Evolutionary conservation across 2,329 filamentous ascomycete genomes (phyloP).

Genomic region (Lecanicillium sp.): DNA sequence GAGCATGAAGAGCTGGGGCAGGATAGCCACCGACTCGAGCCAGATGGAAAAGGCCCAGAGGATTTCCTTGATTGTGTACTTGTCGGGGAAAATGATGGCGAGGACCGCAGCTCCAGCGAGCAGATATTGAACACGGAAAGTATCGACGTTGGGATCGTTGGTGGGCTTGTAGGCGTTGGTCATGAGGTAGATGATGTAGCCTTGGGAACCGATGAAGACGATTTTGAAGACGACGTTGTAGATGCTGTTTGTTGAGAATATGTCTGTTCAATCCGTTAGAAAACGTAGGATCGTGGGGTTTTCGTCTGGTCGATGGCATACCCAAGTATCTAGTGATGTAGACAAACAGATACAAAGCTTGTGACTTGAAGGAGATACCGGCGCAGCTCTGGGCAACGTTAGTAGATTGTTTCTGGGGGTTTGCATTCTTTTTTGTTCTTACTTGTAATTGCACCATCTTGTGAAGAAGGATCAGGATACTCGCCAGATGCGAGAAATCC

Average conservation of each 20-base stretch:
- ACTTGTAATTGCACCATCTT: slow-evolving; percentile 95
- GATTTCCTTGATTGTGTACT: slow-evolving; percentile 77
- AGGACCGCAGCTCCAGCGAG: slow-evolving; percentile 72
- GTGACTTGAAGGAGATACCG: slow-evolving; percentile 97
- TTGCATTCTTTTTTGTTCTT: slow-evolving; percentile 23
- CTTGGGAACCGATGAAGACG: slow-evolving; percentile 81
- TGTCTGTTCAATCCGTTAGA: slow-evolving; percentile 43
- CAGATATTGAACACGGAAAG: slow-evolving; percentile 93
- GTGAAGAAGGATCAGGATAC: slow-evolving; percentile 88
- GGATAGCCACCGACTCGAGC: slow-evolving; percentile 92
- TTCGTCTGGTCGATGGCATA: slow-evolving; percentile 27
- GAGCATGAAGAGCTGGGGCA: slow-evolving; percentile 96
- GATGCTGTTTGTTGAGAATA: slow-evolving; percentile 74
- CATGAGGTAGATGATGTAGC: slow-evolving; percentile 97
- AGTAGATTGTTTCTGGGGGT: slow-evolving; percentile 13
- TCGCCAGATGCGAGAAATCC: slow-evolving; percentile 91
- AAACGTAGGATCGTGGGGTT: neutral
- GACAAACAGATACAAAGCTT: slow-evolving; percentile 88
- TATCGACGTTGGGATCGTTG: slow-evolving; percentile 93
- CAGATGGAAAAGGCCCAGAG: slow-evolving; percentile 98
- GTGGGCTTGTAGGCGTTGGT: slow-evolving; percentile 95
- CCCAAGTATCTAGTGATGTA: slow-evolving; percentile 90
- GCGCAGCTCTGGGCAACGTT: slow-evolving; percentile 68
- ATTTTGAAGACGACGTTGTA: slow-evolving; percentile 97
- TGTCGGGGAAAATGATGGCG: slow-evolving; percentile 75